Base-by-base conservation (phyloP, 202 grass and related monocot genomes). In the Carex arenaria region DNA sequence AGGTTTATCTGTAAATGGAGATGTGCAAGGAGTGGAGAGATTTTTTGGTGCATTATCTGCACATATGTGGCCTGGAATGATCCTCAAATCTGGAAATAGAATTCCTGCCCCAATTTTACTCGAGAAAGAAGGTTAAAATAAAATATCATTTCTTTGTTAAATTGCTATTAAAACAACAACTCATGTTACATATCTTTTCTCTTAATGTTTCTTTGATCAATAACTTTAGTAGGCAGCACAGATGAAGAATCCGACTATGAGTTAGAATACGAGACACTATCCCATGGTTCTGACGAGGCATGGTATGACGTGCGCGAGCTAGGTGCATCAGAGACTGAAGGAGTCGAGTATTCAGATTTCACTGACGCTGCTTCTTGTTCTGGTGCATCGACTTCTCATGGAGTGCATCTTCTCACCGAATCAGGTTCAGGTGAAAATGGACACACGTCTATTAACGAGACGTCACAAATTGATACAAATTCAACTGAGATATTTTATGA, bases 41-140 rank as follows among this genome's bases (percentile, higher is more conserved):
- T 80, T 98, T 12, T 80, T 90, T 71, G 95, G 95, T 83, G 95
- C 88, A 38, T 85, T 98, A 84, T 95, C 90, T 86, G 95, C 92
- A 64, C 89, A 98, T 57, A 93, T 95, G 95, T 98, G 95, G 95
- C 93, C 90, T 86, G 95, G 95, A 85, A 95, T 98, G 95, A 85
- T 90, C 89, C 66, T 95, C 14, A 98, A 93, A 87, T 95, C 95
- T 79, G 93, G 95, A 88, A 98, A 89, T 36, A 92, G 70, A 85
- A 88, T 95, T 47, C 84, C 31, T 23, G 57, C 34, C 59, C 93
- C 93, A 84, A 90, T 90, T 66, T 86, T 95, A 87, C 60, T 85
- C 23, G 89, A 90, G 82, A 92, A 95, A 87, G 89, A 93, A 93
- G 93, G 96, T 93, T 75, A 60, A 83, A 76, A 13, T 75, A 59